phyloP scores from a whole-genome alignment of 331 rosid species.

The Cydonia oblonga region DNA sequence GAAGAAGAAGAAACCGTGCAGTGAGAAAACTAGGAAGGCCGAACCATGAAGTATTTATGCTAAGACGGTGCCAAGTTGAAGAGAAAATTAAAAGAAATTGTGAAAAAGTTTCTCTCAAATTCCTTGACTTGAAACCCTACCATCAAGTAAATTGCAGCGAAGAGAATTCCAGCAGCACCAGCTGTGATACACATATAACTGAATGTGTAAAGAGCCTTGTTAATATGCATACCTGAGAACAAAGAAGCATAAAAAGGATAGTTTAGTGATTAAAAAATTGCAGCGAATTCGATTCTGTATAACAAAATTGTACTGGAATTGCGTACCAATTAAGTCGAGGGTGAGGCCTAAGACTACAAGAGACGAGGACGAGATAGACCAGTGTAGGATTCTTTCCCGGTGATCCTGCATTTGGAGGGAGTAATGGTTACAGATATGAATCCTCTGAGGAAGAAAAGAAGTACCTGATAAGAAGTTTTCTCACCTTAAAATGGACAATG shows the following conservation, averaged over 20 bases:
- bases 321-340: constrained; percentile 58
- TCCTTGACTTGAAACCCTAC: constrained; percentile 23
- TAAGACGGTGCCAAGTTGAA: background rate
- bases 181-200: constrained; percentile 82
- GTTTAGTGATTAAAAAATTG: background rate
- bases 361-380: constrained; percentile 68
- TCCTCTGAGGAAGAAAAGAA: background rate
- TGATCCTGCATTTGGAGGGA: constrained; percentile 31
- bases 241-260: background rate
- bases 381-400: constrained; percentile 58
- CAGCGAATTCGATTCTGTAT: background rate
- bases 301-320: background rate
- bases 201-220: constrained; percentile 76
- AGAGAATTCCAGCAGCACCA: constrained; percentile 75
- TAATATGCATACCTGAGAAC: constrained; percentile 76
- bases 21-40: background rate
- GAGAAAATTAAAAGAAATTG: background rate
- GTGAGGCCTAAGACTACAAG: constrained; percentile 51
- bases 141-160: constrained; percentile 69
- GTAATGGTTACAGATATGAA: background rate
- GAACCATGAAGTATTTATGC: background rate
- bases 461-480: background rate
- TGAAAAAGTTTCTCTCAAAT: background rate
- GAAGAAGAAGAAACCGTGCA: background rate
- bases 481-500: constrained; percentile 60